phyloP scores from a whole-genome alignment of 305 asterid species.

The Galium porrigens region DNA sequence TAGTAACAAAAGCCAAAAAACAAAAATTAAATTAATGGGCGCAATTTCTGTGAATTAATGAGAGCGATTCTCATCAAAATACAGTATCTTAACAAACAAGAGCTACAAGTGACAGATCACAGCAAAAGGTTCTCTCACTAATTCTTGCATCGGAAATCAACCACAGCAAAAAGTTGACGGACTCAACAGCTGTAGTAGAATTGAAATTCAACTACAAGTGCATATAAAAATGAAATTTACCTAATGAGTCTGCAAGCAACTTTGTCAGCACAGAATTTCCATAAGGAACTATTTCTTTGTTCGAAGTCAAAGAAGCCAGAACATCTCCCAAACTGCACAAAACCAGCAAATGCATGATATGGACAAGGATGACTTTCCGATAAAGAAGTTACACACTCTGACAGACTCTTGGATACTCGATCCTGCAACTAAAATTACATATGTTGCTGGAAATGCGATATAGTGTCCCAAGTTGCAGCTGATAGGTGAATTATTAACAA shows the following conservation, averaged over 20 bases:
- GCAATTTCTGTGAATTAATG: background rate
- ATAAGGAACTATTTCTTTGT: constrained; percentile 60
- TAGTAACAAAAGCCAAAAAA: background rate
- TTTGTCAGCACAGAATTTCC: constrained; percentile 70
- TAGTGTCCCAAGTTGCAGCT: constrained; percentile 1
- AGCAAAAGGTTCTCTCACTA: background rate
- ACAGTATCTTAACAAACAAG: background rate
- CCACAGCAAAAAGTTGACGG: background rate
- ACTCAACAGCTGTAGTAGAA: constrained; percentile 2
- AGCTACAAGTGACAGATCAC: background rate
- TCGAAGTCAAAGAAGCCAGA: constrained; percentile 61
- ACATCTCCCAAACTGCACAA: constrained; percentile 85
- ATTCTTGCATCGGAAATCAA: background rate
- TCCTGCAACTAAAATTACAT: background rate
- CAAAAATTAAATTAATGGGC: background rate
- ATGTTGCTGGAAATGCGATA: background rate
- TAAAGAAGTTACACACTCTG: background rate
- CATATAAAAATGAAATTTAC: constrained; percentile 22
- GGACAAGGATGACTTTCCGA: background rate
- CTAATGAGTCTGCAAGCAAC: constrained; percentile 70
- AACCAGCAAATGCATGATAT: constrained; percentile 19
- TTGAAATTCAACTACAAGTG: constrained; percentile 3
- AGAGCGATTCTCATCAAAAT: background rate
- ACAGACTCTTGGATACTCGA: background rate
- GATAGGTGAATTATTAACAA: background rate